These are phyloP conservation scores for Ophiognomonia clavigignenti-juglandacearum DNA, from an alignment of 2,329 filamentous ascomycete genomes.

Conservation along the genomic window DNA sequence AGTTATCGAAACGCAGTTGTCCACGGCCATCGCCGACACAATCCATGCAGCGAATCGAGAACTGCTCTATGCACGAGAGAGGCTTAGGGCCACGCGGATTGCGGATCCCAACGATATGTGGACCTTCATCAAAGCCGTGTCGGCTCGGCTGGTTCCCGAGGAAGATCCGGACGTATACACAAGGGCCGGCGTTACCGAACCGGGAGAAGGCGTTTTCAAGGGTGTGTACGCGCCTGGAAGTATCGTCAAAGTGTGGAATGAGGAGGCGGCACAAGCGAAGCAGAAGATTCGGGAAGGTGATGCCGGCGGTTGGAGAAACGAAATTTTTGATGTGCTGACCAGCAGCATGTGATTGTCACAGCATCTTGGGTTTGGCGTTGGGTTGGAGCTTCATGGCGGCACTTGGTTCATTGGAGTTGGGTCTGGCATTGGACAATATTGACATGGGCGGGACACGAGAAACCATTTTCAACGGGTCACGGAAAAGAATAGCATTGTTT, in stretches of 20 bases:
- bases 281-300: constrained; percentile 73
- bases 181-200: constrained; percentile 61
- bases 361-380: neutral
- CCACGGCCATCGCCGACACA: constrained; percentile 62
- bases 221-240: constrained; percentile 86
- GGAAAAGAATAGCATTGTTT: too few species aligned
- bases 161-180: constrained; percentile 74
- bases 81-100: constrained; percentile 79
- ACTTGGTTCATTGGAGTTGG: neutral
- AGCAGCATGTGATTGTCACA: constrained; percentile 5
- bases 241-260: constrained; percentile 83
- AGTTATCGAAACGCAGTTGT: constrained; percentile 73
- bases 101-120: constrained; percentile 72
- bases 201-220: constrained; percentile 61
- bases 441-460: neutral
- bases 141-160: constrained; percentile 67
- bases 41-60: constrained; percentile 77
- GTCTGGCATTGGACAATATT: neutral
- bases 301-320: constrained; percentile 74
- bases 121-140: constrained; percentile 78
- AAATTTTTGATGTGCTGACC: constrained; percentile 63
- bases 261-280: constrained; percentile 64
- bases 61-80: constrained; percentile 78
- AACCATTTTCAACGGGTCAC: too few species aligned
- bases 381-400: neutral